Base-by-base conservation (phyloP, 768 basidiomycete species). In the Cystofilobasidium ferigula region DNA sequence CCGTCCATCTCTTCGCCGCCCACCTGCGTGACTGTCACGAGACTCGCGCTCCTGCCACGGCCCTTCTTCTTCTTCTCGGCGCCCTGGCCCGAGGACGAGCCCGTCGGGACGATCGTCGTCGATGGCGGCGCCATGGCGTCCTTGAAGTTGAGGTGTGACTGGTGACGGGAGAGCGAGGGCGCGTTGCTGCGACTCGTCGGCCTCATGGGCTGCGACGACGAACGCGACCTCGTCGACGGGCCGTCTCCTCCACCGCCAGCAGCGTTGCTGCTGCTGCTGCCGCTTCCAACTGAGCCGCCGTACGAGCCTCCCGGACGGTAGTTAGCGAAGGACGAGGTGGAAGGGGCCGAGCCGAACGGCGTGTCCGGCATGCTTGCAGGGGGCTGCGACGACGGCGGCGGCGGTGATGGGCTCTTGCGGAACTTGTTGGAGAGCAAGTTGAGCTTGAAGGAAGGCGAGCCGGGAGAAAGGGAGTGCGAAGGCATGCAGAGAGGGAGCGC, bases 11-110 rank as follows among this genome's bases (percentile, higher is more conserved):
- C 76, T 12, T 71, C 73, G 20, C 74, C 75, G 10, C 76, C 76
- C 10, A 77, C 76, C 59, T 77, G 75, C 36, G 74, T 77, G 12
- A 77, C 75, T 0, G 75, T 76, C 20, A 77, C 73, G 64, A 77
- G 59, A 70, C 74, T 75, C 10, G 73, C 73, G 64, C 75, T 76
- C 60, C 76, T 70, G 30, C 74, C 76, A 36, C 76, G 42, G 2
- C 72, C 74, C 63, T 63, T 70, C 28, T 63, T 68, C 36, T 59
- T 51, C 24, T 28, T 48, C 32, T 34, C 38, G 18, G 24, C 59
- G 16, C 28, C 32, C 51, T 6, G n/a, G 48, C 24, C 48, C 48
- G 24, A 14, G 6, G 24, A 6, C 26, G 48, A 7, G 34, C 10
- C 47, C 3, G 13, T 5, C 10, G 26, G 8, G 3, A 28, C 34